Evolutionary conservation across 163 green algal genomes (phyloP).

Genomic region (Coccomyxa subellipsoidea): DNA sequence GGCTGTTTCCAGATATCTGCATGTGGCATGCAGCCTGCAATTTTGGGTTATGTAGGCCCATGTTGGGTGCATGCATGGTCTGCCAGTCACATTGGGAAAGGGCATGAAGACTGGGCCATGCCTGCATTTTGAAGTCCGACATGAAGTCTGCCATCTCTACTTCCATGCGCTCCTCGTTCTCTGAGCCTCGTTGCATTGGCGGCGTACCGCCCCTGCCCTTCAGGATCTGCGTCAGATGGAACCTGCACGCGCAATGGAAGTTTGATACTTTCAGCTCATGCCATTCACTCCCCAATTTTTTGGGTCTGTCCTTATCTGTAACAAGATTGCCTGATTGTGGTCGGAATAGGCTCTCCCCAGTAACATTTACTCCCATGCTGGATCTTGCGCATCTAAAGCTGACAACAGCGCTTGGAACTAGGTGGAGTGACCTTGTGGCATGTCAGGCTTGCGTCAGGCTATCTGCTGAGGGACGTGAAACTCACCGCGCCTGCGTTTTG

Average conservation of each 20-base stretch:
- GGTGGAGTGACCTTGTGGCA: background rate
- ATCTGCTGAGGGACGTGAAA: background rate
- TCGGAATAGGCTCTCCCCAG: too few species aligned
- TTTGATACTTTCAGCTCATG: too few species aligned
- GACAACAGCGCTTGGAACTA: background rate
- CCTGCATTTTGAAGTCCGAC: constrained; percentile 12
- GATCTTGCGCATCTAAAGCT: too few species aligned
- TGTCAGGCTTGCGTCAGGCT: background rate
- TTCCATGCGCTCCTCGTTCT: background rate
- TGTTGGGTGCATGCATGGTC: background rate
- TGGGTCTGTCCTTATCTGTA: too few species aligned
- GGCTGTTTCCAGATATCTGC: too few species aligned
- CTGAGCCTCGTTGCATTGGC: background rate
- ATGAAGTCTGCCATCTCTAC: background rate
- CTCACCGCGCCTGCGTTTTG: background rate
- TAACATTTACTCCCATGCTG: too few species aligned
- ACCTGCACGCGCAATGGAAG: background rate
- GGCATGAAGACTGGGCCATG: background rate
- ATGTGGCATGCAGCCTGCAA: too few species aligned
- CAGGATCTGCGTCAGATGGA: background rate
- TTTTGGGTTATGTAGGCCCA: too few species aligned
- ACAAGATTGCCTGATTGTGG: too few species aligned
- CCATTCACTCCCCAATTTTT: too few species aligned
- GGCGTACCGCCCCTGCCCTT: background rate
- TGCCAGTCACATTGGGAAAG: background rate